Evolutionary conservation across 805 yeast genomes (phyloP).

Genomic region (Debaryomyces prosopidis): DNA sequence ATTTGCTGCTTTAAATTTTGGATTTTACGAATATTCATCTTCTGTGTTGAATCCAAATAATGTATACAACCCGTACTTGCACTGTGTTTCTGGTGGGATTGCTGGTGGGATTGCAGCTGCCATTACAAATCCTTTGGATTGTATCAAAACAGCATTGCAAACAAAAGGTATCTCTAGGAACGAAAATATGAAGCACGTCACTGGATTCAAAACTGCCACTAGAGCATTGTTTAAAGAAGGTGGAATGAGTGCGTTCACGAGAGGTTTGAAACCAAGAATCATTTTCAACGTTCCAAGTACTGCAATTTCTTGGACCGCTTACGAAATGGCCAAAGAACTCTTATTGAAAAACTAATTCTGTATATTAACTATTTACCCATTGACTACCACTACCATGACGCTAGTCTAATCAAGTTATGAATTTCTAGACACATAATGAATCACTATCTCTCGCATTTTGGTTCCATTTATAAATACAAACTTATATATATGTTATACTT

Average conservation of each 20-base stretch:
- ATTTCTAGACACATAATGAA: neutral
- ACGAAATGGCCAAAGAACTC: conserved; percentile 91
- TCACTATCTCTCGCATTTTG: neutral
- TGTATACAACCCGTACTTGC: conserved; percentile 82
- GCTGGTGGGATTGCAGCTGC: conserved; percentile 98
- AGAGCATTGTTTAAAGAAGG: conserved; percentile 58
- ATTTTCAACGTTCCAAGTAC: conserved; percentile 93
- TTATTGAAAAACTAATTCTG: conserved; percentile 30
- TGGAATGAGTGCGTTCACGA: conserved; percentile 66
- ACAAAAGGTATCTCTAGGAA: conserved; percentile 64
- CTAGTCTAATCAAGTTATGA: neutral
- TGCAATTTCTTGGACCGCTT: conserved; percentile 96
- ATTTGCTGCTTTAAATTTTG: conserved; percentile 91
- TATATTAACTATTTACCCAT: conserved; percentile 3
- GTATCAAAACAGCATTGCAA: conserved; percentile 87
- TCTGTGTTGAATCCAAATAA: conserved; percentile 75
- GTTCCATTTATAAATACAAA: conserved; percentile 1
- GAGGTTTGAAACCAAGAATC: conserved; percentile 90
- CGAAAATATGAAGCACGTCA: conserved; percentile 51
- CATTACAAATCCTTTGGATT: conserved; percentile 89
- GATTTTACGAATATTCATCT: conserved; percentile 85
- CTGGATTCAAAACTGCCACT: conserved; percentile 73
- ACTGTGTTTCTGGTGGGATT: conserved; percentile 88
- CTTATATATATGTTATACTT: neutral
- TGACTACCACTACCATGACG: neutral